Conservation (phyloP, 805 yeast genomes). For the Saccharomycopsis fodiens region DNA sequence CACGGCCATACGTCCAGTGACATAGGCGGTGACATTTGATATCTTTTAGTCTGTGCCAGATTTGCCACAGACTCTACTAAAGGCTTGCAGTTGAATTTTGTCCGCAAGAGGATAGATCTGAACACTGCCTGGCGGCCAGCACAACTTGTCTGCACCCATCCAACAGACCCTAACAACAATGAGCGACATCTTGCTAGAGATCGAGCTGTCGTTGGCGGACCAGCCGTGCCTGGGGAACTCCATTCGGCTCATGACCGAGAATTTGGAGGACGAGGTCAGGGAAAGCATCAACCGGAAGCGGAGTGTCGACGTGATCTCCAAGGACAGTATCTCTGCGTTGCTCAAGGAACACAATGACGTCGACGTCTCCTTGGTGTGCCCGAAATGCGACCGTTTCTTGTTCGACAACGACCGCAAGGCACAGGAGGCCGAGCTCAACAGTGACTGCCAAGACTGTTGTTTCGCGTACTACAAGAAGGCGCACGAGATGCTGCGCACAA, state of each 20-base stretch:
- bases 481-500: conserved; percentile 24
- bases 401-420: conserved; percentile 25
- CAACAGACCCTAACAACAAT: no score
- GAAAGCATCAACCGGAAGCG: background rate
- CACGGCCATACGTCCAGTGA: no score
- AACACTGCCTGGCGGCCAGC: no score
- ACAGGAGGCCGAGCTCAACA: conserved; percentile 11
- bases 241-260: conserved; percentile 16
- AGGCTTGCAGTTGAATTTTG: no score
- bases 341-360: conserved; percentile 23
- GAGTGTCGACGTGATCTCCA: conserved; percentile 25
- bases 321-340: conserved; percentile 23
- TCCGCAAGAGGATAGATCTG: no score
- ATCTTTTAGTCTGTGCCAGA: no score
- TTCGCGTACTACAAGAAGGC: conserved; percentile 16
- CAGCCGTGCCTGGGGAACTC: conserved; percentile 13
- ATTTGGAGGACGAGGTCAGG: conserved; percentile 16
- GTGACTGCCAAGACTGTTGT: conserved; percentile 23
- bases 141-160: no score
- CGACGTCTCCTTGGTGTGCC: conserved; percentile 24
- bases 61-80: no score
- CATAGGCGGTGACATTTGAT: no score
- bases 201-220: conserved; percentile 19
- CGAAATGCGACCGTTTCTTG: conserved; percentile 24
- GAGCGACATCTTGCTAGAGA: conserved; percentile 17